Conservation (phyloP, 192 early-diverging fungal species). For the Phycomyces nitens region DNA sequence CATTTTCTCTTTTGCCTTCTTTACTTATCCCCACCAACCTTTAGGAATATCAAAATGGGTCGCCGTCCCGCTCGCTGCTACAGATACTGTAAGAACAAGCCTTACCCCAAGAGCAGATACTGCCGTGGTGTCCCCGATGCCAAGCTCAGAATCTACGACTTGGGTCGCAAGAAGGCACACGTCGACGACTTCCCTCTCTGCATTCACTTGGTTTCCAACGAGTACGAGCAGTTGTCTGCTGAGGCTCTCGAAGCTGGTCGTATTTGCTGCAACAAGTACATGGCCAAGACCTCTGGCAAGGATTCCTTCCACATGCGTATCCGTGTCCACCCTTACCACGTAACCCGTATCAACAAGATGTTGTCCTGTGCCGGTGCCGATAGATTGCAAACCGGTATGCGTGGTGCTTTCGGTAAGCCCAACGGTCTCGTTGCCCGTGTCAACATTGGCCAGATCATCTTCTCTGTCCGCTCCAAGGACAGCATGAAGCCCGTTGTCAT, state of each 20-base stretch:
- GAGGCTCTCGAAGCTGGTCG: slow-evolving; percentile 98
- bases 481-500: slow-evolving; percentile 88
- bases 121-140: slow-evolving; percentile 99
- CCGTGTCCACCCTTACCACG: slow-evolving; percentile 98
- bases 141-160: slow-evolving; percentile 96
- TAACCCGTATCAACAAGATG: slow-evolving; percentile 99
- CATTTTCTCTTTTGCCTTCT: neutral
- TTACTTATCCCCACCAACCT: neutral
- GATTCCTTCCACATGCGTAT: slow-evolving; percentile 99
- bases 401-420: slow-evolving; percentile 98
- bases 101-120: slow-evolving; percentile 98
- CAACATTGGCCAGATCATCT: slow-evolving; percentile 96
- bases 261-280: slow-evolving; percentile 98
- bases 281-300: slow-evolving; percentile 93
- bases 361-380: slow-evolving; percentile 99
- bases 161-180: slow-evolving; percentile 94
- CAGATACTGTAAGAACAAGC: slow-evolving; percentile 99
- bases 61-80: slow-evolving; percentile 99
- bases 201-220: slow-evolving; percentile 94
- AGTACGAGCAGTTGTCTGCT: slow-evolving; percentile 96
- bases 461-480: slow-evolving; percentile 96
- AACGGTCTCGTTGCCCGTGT: slow-evolving; percentile 93
- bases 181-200: slow-evolving; percentile 98
- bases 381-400: slow-evolving; percentile 98
- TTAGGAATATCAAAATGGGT: slow-evolving; percentile 67